These are phyloP conservation scores for Jatropha multifida DNA, from an alignment of 441 rosid species.

Conservation along the genomic window DNA sequence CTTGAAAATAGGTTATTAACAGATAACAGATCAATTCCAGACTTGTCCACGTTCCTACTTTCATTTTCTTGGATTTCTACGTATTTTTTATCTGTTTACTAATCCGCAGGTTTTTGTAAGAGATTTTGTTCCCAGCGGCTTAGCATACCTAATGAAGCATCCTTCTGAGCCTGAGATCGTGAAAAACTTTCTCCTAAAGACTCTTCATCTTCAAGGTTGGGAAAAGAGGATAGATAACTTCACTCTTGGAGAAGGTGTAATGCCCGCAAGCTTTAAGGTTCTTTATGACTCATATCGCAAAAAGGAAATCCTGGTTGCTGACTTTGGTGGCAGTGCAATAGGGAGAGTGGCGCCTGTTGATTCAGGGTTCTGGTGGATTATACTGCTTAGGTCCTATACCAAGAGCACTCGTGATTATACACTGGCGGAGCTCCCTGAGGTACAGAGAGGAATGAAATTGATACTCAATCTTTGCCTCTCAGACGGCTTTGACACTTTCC, in stretches of 20 bases:
- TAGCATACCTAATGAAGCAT: slow-evolving; percentile 43
- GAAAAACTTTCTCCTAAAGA: slow-evolving; percentile 47
- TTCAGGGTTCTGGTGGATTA: slow-evolving; percentile 76
- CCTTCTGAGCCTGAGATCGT: slow-evolving; percentile 40
- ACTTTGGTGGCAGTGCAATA: slow-evolving; percentile 61
- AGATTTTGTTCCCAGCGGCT: slow-evolving; percentile 51
- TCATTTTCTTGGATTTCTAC: not conserved
- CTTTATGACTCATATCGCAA: slow-evolving; percentile 30
- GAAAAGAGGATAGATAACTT: slow-evolving; percentile 52
- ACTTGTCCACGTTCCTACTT: not conserved
- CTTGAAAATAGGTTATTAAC: not conserved
- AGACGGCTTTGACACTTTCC: slow-evolving; percentile 60
- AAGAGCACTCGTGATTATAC: slow-evolving; percentile 50
- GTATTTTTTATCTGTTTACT: not conserved
- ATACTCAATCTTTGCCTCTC: slow-evolving; percentile 55
- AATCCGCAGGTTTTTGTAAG: slow-evolving; percentile 42
- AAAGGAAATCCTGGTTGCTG: slow-evolving; percentile 43
- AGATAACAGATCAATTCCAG: not conserved
- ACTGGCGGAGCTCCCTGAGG: slow-evolving; percentile 39
- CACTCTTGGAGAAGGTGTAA: slow-evolving; percentile 54
- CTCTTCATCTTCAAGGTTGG: slow-evolving; percentile 47
- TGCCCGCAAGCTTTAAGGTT: slow-evolving; percentile 59
- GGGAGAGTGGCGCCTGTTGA: slow-evolving; percentile 69
- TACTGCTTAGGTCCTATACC: slow-evolving; percentile 54
- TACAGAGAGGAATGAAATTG: slow-evolving; percentile 51